A percentile compares a stretch with the other conserved stretches of the same genome.
These are phyloP conservation scores for Arachis hypogaea DNA, from an alignment of 306 rosid genomes.

Conservation along the genomic window DNA sequence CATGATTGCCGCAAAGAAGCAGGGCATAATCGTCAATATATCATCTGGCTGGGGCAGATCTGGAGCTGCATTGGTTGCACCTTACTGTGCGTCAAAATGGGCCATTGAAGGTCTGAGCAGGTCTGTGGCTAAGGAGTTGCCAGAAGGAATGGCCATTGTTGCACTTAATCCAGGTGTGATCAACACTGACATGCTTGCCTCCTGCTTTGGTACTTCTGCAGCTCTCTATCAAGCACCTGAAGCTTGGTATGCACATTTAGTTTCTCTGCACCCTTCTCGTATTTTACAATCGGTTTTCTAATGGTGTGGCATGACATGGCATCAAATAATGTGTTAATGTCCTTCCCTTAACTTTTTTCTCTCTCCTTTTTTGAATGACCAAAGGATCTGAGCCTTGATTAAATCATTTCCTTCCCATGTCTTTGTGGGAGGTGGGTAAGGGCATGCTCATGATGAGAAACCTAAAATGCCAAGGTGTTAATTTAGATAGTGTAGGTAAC, in stretches of 20 bases:
- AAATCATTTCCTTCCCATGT: neutral
- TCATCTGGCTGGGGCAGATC: slow-evolving; percentile 99
- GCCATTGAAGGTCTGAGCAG: slow-evolving; percentile 80
- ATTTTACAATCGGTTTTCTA: neutral
- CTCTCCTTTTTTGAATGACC: neutral
- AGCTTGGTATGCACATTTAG: slow-evolving; percentile 53
- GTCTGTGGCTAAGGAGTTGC: slow-evolving; percentile 83
- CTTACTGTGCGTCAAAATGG: slow-evolving; percentile 97
- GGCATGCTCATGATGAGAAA: too few relatives aligned
- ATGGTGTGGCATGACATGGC: neutral
- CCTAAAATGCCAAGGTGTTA: too few relatives aligned
- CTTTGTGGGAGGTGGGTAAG: neutral
- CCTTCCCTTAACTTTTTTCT: neutral
- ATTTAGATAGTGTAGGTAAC: too few relatives aligned
- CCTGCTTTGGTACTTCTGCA: slow-evolving; percentile 79
- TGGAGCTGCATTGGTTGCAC: slow-evolving; percentile 90
- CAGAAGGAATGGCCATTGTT: slow-evolving; percentile 78
- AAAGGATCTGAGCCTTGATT: slow-evolving; percentile 2
- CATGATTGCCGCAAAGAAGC: slow-evolving; percentile 50
- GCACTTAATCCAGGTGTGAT: slow-evolving; percentile 90
- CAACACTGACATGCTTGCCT: slow-evolving; percentile 84
- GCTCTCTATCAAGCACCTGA: slow-evolving; percentile 72
- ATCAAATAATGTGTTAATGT: neutral
- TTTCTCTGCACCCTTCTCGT: neutral
- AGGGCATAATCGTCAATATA: slow-evolving; percentile 78